Evolutionary conservation across 2,329 filamentous ascomycete genomes (phyloP).

Genomic region (Fonsecaea monophora): DNA sequence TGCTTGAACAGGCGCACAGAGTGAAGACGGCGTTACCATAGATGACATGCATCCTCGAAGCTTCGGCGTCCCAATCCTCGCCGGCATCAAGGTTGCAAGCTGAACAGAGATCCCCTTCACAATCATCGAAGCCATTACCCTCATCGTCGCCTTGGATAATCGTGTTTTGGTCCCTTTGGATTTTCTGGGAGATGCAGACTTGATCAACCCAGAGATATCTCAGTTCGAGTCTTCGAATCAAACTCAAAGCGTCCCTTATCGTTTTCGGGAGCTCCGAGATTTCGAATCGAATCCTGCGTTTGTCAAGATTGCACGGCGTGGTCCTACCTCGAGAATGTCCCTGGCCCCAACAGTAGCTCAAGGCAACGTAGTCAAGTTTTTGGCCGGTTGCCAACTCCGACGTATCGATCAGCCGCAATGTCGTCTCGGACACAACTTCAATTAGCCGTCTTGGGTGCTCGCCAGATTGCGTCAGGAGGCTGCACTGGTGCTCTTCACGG

Average conservation of each 20-base stretch:
- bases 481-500: neutral
- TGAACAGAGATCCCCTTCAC: neutral
- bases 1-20: conserved; percentile 10
- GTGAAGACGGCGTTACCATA: conserved; percentile 17
- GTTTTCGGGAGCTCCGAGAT: neutral
- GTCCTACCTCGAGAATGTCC: conserved; percentile 7
- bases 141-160: neutral
- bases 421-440: conserved; percentile 8
- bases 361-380: conserved; percentile 1
- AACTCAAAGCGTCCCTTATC: conserved; percentile 4
- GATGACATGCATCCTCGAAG: conserved; percentile 18
- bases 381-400: neutral
- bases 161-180: neutral
- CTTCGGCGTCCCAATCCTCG: conserved; percentile 16
- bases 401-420: conserved; percentile 11
- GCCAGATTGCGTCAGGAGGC: conserved; percentile 1
- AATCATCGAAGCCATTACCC: neutral
- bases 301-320: conserved; percentile 5
- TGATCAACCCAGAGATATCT: conserved; percentile 13
- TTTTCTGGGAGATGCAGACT: conserved; percentile 12
- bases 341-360: conserved; percentile 18
- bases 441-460: conserved; percentile 17
- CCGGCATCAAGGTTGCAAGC: neutral
- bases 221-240: neutral
- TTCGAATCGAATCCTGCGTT: neutral